These are phyloP conservation scores for Neofusicoccum umdonicola DNA, from an alignment of 2,329 filamentous ascomycete genomes.

Conservation along the genomic window DNA sequence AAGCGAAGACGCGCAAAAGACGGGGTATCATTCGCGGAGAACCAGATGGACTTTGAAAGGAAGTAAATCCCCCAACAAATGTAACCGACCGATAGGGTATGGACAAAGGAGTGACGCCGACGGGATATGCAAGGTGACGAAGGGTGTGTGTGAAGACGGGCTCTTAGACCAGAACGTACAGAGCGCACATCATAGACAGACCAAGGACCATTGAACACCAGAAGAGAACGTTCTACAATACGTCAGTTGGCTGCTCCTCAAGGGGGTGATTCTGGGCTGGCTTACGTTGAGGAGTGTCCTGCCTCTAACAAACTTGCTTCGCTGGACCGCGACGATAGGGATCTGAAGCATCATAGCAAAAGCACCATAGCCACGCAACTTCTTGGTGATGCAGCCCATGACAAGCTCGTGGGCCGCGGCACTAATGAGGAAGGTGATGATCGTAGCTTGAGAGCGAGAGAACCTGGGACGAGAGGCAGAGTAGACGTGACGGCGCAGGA, in stretches of 20 bases:
- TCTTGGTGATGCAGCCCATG: constrained; percentile 97
- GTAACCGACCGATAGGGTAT: neutral
- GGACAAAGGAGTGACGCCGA: neutral
- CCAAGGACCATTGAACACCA: constrained; percentile 92
- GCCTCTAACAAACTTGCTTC: constrained; percentile 71
- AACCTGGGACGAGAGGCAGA: constrained; percentile 74
- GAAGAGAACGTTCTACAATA: constrained; percentile 70
- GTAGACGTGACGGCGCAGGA: constrained; percentile 92
- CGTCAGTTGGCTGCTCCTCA: neutral
- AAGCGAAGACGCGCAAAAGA: neutral
- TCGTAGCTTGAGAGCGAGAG: constrained; percentile 72
- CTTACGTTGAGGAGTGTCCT: constrained; percentile 68
- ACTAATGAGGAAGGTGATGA: constrained; percentile 88
- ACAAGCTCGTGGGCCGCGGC: constrained; percentile 91
- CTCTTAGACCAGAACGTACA: constrained; percentile 37
- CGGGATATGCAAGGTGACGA: constrained; percentile 7
- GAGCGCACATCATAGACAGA: constrained; percentile 35
- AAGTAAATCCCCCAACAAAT: constrained; percentile 6
- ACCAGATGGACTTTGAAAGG: constrained; percentile 5
- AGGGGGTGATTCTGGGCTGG: constrained; percentile 19
- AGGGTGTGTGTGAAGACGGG: neutral
- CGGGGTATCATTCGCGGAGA: constrained; percentile 13
- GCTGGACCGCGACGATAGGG: constrained; percentile 89
- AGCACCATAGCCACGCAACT: constrained; percentile 91
- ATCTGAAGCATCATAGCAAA: constrained; percentile 94